Evolutionary conservation across 1,284 basidiomycete species (phyloP).

Genomic region (Cryptococcus depauperatus): DNA sequence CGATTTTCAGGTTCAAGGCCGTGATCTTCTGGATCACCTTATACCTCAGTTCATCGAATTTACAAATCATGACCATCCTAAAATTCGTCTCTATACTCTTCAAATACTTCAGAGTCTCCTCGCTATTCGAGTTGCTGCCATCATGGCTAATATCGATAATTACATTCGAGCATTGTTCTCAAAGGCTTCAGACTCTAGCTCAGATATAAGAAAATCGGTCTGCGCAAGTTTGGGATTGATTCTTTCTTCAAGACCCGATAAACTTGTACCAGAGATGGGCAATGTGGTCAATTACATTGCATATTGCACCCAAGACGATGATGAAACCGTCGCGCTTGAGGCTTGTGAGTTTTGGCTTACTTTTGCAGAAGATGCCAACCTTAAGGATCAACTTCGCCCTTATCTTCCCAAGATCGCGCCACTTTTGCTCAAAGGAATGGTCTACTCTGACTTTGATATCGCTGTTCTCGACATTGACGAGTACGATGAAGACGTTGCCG

Average conservation of each 20-base stretch:
- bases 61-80: slow-evolving; percentile 60
- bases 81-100: slow-evolving; percentile 86
- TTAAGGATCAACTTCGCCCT: slow-evolving; percentile 75
- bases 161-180: slow-evolving; percentile 92
- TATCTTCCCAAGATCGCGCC: slow-evolving; percentile 83
- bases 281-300: slow-evolving; percentile 99
- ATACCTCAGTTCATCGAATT: slow-evolving; percentile 87
- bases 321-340: slow-evolving; percentile 89
- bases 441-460: slow-evolving; percentile 94
- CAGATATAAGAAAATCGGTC: slow-evolving; percentile 88
- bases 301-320: slow-evolving; percentile 93
- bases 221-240: slow-evolving; percentile 93
- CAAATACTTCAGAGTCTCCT: slow-evolving; percentile 92
- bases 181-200: slow-evolving; percentile 83
- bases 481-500: slow-evolving; percentile 74
- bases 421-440: slow-evolving; percentile 90
- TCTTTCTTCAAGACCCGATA: slow-evolving; percentile 85
- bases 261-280: slow-evolving; percentile 89
- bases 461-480: slow-evolving; percentile 89
- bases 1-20: slow-evolving; percentile 77
- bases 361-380: slow-evolving; percentile 87
- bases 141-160: slow-evolving; percentile 80
- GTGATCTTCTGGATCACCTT: slow-evolving; percentile 82
- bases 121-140: slow-evolving; percentile 69
- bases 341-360: slow-evolving; percentile 99